Conservation (phyloP, 257 asterid species). For the Scutellaria baicalensis region DNA sequence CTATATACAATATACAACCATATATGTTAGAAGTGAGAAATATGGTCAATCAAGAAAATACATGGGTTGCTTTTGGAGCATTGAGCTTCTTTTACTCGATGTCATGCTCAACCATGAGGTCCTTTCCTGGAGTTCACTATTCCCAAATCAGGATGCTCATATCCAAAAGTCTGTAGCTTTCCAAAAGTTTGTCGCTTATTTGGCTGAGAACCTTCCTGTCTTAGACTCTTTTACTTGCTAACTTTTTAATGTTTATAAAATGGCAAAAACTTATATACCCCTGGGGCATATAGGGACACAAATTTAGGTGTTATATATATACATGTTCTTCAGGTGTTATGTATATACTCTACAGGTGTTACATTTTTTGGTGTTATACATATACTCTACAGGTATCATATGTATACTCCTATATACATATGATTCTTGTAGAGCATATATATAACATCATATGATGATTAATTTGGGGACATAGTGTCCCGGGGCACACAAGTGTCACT, state of each 20-base stretch:
- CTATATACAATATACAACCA: slow-evolving; percentile 3
- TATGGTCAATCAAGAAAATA: slow-evolving; percentile 3
- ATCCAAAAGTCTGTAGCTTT: not conserved
- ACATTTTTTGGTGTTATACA: no score
- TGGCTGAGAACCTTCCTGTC: not conserved
- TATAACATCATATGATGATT: no score
- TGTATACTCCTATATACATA: no score
- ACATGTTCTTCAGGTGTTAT: no score
- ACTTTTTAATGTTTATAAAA: not conserved
- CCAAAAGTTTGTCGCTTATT: not conserved
- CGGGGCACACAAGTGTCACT: no score
- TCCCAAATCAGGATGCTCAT: not conserved
- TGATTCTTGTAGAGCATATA: no score
- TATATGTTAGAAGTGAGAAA: not conserved
- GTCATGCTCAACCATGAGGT: not conserved
- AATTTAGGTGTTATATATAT: no score
- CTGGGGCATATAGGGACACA: no score
- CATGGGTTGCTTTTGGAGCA: not conserved
- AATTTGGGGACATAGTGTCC: no score
- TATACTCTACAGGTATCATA: no score
- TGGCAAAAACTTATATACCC: no score
- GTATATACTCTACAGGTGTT: no score
- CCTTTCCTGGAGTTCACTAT: not conserved
- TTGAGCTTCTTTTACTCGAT: not conserved
- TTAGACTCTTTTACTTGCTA: not conserved